Base-by-base conservation (phyloP, 2,329 filamentous ascomycete genomes). In the Apiospora pterosperma region DNA sequence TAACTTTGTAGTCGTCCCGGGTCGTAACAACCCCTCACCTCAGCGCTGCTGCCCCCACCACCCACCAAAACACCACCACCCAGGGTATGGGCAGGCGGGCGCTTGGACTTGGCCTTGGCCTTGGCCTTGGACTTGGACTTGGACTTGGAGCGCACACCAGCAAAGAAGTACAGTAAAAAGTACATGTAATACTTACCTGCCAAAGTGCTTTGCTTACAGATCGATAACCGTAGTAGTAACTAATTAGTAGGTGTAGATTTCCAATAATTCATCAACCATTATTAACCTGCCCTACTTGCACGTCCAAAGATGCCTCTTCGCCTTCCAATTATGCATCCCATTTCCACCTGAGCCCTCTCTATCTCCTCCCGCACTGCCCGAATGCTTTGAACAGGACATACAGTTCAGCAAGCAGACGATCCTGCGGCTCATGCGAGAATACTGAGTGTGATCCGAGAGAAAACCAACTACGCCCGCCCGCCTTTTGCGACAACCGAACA, bases 401-500 rank as follows among this genome's bases (percentile, higher is more conserved):
- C 48, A n/a, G 25, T 31, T n/a, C 48, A n/a, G 25, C 25, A 16
- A 34, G 48, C 31, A 55, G 23, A 52, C 25, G 11, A 31, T 3
- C 28, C 28, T 19, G 48, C 25, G 28, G 48, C 28, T 55, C 48
- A 55, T 55, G 48, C 48, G 48, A 34, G 12, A 19, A n/a, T n/a
- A n/a, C n/a, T n/a, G n/a, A n/a, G n/a, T n/a, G n/a, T n/a, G n/a
- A n/a, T n/a, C n/a, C n/a, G 23, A 55, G 28, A 55, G 36, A 60
- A 23, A n/a, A 44, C 36, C 34, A 36, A 52, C 59, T 34, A 34
- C 16, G 48, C 48, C 48, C 48, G 48, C 48, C n/a, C n/a, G n/a
- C n/a, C n/a, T 34, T 55, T 55, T 63, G 61, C 63, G 66, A 55
- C 63, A 68, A 59, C 59, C 72, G 73, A 76, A 74, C 65, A 76